Percentiles rank a stretch among this genome's conserved stretches.
phyloP scores from a whole-genome alignment of 306 rosid genomes.

The Vachellia collinsii region DNA sequence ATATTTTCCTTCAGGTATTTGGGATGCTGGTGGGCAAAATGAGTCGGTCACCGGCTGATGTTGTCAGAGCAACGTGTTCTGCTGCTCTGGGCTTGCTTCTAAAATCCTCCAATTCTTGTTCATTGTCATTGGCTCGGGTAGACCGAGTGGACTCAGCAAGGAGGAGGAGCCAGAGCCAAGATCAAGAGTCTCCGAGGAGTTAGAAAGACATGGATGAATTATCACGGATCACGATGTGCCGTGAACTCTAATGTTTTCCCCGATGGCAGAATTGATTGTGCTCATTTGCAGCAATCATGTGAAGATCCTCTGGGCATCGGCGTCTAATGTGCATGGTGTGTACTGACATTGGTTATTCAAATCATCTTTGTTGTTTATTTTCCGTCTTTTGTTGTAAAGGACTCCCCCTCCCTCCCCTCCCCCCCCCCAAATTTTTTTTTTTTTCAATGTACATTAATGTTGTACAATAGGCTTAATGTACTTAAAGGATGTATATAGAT shows the following conservation, averaged over 20 bases:
- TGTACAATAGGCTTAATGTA: neutral
- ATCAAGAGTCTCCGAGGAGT: constrained; percentile 35
- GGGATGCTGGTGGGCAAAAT: constrained; percentile 74
- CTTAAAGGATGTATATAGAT: neutral
- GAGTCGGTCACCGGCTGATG: constrained; percentile 77
- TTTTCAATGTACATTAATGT: constrained; percentile 26
- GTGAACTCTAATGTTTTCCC: constrained; percentile 6
- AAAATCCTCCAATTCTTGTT: constrained; percentile 67
- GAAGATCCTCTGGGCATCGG: neutral
- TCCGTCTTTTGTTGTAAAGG: neutral
- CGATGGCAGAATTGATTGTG: neutral
- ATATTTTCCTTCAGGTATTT: constrained; percentile 64
- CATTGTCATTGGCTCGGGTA: constrained; percentile 57
- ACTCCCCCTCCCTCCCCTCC: neutral
- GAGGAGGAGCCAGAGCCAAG: constrained; percentile 37
- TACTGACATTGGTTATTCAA: constrained; percentile 34
- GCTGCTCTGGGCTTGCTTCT: constrained; percentile 83
- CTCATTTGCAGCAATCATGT: constrained; percentile 1
- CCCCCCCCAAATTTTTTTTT: too few relatives aligned
- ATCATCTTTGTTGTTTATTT: constrained; percentile 10
- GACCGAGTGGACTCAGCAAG: constrained; percentile 56
- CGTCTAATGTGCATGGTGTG: neutral
- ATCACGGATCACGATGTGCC: constrained; percentile 10
- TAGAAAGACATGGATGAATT: constrained; percentile 19
- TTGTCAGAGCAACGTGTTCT: constrained; percentile 89